Evolutionary conservation across 495 filamentous ascomycete genomes (phyloP), one percentile per base, ranked within the genome.

Genomic region (Hypoxylon fuscum): DNA sequence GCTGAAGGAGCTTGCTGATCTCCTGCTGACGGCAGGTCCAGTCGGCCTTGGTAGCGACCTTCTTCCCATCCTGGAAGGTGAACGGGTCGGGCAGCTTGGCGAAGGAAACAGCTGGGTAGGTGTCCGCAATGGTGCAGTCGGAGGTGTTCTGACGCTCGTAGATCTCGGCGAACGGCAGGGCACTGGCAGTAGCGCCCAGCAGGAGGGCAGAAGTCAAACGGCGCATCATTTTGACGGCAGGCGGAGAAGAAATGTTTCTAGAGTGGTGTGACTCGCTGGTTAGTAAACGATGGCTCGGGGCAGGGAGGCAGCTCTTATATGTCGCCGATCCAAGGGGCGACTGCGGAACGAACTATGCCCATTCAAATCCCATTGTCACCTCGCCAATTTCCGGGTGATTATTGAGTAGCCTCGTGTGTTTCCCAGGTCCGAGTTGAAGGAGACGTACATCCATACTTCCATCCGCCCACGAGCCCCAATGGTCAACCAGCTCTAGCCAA

Each of bases 81-180:
- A 84, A 85, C 6, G 82, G 83, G 66, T 84, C 78, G 0, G 81
- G 81, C 12, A 85, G 77, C 70, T 78, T 76, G 61, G 76, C 66
- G 15, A 38, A 57, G 67, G 63, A 66, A 27, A 76, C 61, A 20
- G 55, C 41, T 3, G 69, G 63, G 47, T 72, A 72, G 48, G 35
- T 66, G 52, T 59, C 59, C 43, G 54, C 40, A 49, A 73, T 15
- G 4, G 59, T 47, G 69, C 78, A 81, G 34, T 58, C 64, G 2
- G 38, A 21, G 3, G 34, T 52, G 55, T 68, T 66, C 57, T 80
- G 78, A 18, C 76, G 76, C 69, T 69, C 64, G 64, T 79, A 77
- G 69, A 81, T 72, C 47, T 80, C 74, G 34, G 60, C 65, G 44
- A 74, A 75, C 9, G 78, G 77, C 27, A 76, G 59, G 44, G 73